Base-by-base conservation (phyloP, 2,329 filamentous ascomycete species). In the Apiospora aurea region DNA sequence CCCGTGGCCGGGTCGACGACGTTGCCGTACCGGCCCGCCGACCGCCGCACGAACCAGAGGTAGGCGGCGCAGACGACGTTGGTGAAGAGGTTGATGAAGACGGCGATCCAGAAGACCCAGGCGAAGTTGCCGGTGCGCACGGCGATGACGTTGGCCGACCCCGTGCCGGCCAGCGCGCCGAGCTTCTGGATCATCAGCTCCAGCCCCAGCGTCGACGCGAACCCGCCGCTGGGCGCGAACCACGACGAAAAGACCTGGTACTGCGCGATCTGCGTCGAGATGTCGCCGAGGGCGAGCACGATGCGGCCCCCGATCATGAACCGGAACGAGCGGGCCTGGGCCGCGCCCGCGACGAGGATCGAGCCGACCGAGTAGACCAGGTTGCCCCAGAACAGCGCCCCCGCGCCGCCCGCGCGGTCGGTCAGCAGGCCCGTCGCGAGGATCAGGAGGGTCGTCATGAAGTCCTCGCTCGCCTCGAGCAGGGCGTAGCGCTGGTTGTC, bases 191-290 rank as follows among this genome's bases (percentile, higher is more conserved):
- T 85, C 0, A 85, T 88, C 0, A 91, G 82, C 77, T 91, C 89
- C 4, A 91, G 86, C 0, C 85, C 89, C 0, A 91, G 82, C 0
- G 89, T 91, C 0, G 88, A 89, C 0, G 89, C 90, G 76, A 91
- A 91, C 1, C 89, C 89, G 71, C 88, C 85, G 10, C 84, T 88
- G 0, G 89, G 90, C 0, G 89, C 84, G 73, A 91, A 91, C 89
- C 89, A 91, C 0, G 88, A 89, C 0, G 88, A 90, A 75, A 91
- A 91, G 73, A 91, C 86, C 73, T 91, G 90, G 78, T 91, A 91
- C 77, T 91, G 89, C 0, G 90, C 90, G 43, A 91, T 84, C 75
- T 91, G 89, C 0, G 90, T 91, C 0, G 89, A 87, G 26, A 91
- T 89, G 73, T 91, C 89, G n/a, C 89, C 89, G 0, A 91, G 79